Evolutionary conservation across 1,284 basidiomycete genomes (phyloP), one percentile per base, ranked within the genome.

Genomic region (Sporisorium sorghi): DNA sequence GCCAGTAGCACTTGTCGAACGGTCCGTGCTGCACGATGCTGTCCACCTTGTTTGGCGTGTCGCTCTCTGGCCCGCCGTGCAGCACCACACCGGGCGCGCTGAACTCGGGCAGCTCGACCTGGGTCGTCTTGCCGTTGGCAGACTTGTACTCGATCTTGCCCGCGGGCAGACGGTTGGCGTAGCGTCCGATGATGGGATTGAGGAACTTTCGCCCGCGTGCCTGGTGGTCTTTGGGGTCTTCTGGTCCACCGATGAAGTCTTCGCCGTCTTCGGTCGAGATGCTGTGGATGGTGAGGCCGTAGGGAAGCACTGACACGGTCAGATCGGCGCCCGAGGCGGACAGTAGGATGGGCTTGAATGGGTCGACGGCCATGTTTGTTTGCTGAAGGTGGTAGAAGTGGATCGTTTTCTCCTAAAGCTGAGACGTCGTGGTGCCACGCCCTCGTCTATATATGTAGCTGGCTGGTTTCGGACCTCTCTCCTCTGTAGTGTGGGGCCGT

Each of bases 231-330:
- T 53, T 39, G 3, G 79, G 70, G 24, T 76, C 58, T 55, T 81
- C 76, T n/a, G 81, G 81, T 0, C 80, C 81, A 9, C 60, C 65
- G n/a, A 83, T 72, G 30, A 83, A 65, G 54, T 83, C 81, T 24
- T 65, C 73, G 26, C 54, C 58, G 7, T 52, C 58, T 35, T 77
- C 60, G 5, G 66, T 72, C 24, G 46, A 49, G 44, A 83, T 64
- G 33, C 65, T 65, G 56, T 82, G 80, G 26, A 81, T 51, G 14
- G 77, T 82, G 43, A 83, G 76, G 19, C 81, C 81, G 48, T 77
- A 82, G 2, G 76, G 67, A 40, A 82, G 57, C 39, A 83, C 63
- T 19, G 76, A 64, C 9, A 59, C 70, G 11, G 35, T 50, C 33
- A 80, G 75, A n/a, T 59, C 42, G 17, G 62, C 60, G 19, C 54